A percentile compares a stretch with the other conserved stretches of the same genome.
Evolutionary conservation across 805 yeast species (phyloP).

Genomic region (Kuraishia ogatae): DNA sequence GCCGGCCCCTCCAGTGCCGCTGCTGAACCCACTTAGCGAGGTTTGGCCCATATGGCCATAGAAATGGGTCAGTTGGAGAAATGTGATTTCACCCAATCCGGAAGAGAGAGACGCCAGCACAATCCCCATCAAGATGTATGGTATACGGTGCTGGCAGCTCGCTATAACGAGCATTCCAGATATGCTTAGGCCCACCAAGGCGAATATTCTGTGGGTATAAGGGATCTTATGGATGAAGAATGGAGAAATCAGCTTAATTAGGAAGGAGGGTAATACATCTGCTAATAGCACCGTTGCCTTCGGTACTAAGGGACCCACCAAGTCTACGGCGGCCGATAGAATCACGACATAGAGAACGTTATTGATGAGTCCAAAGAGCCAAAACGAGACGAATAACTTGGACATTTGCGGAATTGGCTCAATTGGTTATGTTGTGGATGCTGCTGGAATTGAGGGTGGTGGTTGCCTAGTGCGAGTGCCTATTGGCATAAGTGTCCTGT

Average conservation of each 20-base stretch:
- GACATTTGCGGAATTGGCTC: too few relatives aligned
- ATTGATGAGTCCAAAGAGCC: constrained; percentile 80
- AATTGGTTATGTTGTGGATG: background rate
- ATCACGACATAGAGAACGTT: constrained; percentile 89
- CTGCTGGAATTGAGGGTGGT: too few relatives aligned
- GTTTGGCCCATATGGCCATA: constrained; percentile 31
- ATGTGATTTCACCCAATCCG: constrained; percentile 88
- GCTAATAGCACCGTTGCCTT: constrained; percentile 81
- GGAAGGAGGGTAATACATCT: constrained; percentile 78
- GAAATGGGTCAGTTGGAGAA: constrained; percentile 77
- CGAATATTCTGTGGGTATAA: constrained; percentile 44
- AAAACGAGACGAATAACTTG: constrained; percentile 44
- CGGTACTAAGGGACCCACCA: constrained; percentile 78
- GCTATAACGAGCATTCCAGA: constrained; percentile 71
- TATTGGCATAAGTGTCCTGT: too few relatives aligned
- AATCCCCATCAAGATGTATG: constrained; percentile 53
- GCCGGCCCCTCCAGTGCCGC: constrained; percentile 97
- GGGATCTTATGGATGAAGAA: constrained; percentile 64
- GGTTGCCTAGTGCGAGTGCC: too few relatives aligned
- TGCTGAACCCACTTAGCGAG: constrained; percentile 78
- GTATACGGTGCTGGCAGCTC: constrained; percentile 23
- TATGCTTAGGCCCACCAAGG: constrained; percentile 49
- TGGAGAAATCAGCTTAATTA: constrained; percentile 66
- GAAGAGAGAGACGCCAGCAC: constrained; percentile 74
- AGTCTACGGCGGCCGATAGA: constrained; percentile 83